phyloP scores from a whole-genome alignment of 306 rosid species.

The Dryas drummondii region DNA sequence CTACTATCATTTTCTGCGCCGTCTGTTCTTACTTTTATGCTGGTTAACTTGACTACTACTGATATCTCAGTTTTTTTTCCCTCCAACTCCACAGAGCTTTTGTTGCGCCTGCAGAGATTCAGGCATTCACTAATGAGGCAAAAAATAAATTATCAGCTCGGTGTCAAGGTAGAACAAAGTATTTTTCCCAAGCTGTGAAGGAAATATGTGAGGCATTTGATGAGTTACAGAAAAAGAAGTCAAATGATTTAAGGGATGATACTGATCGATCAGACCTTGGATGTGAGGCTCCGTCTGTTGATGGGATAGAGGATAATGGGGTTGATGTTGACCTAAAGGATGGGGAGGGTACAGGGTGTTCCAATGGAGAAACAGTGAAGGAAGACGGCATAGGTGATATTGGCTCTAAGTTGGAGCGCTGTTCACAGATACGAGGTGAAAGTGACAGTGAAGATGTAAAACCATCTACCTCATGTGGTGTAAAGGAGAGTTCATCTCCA shows the following conservation, averaged over 20 bases:
- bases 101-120: slow-evolving; percentile 92
- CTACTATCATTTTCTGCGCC: not conserved
- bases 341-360: slow-evolving; percentile 38
- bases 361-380: slow-evolving; percentile 36
- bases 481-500: slow-evolving; percentile 49
- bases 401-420: slow-evolving; percentile 57
- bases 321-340: slow-evolving; percentile 49
- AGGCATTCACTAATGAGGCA: slow-evolving; percentile 69
- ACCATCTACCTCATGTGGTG: slow-evolving; percentile 35
- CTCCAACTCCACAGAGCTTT: slow-evolving; percentile 69
- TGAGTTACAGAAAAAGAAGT: slow-evolving; percentile 57
- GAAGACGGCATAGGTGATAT: slow-evolving; percentile 32
- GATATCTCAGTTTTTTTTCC: slow-evolving; percentile 24
- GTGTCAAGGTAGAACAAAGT: slow-evolving; percentile 70
- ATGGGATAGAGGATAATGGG: slow-evolving; percentile 44
- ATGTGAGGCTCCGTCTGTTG: slow-evolving; percentile 59
- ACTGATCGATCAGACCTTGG: slow-evolving; percentile 59
- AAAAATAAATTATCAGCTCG: slow-evolving; percentile 70
- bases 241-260: slow-evolving; percentile 57
- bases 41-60: slow-evolving; percentile 6
- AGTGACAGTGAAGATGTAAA: slow-evolving; percentile 44
- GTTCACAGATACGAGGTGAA: slow-evolving; percentile 52
- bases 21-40: not conserved
- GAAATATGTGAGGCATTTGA: slow-evolving; percentile 87
- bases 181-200: slow-evolving; percentile 85